Conservation (phyloP, 2,329 filamentous ascomycete genomes). For the Fusarium sp. region DNA sequence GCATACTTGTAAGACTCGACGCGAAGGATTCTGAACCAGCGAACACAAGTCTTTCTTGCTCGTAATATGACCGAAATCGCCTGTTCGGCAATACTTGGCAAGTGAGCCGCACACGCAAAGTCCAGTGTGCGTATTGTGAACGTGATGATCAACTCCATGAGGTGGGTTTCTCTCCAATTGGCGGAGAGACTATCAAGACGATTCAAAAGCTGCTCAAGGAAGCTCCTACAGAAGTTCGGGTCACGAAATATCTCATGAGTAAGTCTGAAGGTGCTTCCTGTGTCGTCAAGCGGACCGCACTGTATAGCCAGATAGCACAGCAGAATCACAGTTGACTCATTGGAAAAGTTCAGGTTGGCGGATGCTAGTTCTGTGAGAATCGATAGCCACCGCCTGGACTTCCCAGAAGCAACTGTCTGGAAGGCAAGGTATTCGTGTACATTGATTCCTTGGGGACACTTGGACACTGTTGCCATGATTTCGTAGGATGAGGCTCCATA, state of each 20-base stretch:
- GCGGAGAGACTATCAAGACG: constrained; percentile 58
- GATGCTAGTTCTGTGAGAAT: constrained; percentile 63
- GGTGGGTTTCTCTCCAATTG: constrained; percentile 69
- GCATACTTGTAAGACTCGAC: constrained; percentile 55
- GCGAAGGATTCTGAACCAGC: constrained; percentile 63
- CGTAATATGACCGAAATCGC: constrained; percentile 16
- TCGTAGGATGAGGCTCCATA: constrained; percentile 64
- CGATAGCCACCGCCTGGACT: constrained; percentile 59
- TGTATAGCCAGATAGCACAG: constrained; percentile 64
- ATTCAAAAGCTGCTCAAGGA: constrained; percentile 60
- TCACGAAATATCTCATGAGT: constrained; percentile 64
- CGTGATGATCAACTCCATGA: constrained; percentile 68
- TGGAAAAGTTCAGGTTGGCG: constrained; percentile 70
- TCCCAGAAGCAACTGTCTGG: constrained; percentile 60
- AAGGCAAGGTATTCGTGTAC: constrained; percentile 65
- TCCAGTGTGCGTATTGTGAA: constrained; percentile 57
- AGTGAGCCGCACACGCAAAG: constrained; percentile 16
- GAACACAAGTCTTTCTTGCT: constrained; percentile 51
- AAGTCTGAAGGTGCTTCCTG: constrained; percentile 51
- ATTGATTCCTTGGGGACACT: constrained; percentile 60
- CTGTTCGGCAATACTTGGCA: background rate
- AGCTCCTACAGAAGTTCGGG: constrained; percentile 57
- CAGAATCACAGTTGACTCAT: constrained; percentile 61
- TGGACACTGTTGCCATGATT: constrained; percentile 61
- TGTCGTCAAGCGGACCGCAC: constrained; percentile 58